A percentile compares a stretch with the other conserved stretches of the same genome.
Evolutionary conservation across 2,329 filamentous ascomycete species (phyloP).

Genomic region (Verticillium dahliae): DNA sequence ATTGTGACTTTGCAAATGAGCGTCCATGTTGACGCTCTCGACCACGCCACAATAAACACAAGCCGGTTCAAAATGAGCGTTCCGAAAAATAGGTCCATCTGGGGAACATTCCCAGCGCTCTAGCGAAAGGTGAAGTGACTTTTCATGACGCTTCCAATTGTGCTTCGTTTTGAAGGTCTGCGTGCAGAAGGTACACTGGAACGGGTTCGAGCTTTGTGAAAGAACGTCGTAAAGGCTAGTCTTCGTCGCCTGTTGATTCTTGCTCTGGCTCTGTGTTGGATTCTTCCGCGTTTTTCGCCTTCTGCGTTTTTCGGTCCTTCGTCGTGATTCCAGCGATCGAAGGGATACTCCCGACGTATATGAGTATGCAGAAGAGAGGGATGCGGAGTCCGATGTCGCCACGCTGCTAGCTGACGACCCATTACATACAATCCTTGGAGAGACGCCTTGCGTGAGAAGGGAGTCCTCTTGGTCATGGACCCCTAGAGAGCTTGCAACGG

Average conservation of each 20-base stretch:
- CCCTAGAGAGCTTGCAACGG: constrained; percentile 45
- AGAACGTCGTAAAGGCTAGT: not conserved
- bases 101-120: not conserved
- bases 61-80: constrained; percentile 19
- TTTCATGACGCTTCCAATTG: constrained; percentile 1
- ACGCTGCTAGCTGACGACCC: constrained; percentile 54
- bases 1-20: constrained; percentile 53
- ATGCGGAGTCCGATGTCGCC: constrained; percentile 52
- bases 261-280: constrained; percentile 32
- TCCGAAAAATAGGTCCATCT: not conserved
- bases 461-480: constrained; percentile 50
- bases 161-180: constrained; percentile 25
- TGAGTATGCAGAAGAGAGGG: constrained; percentile 53
- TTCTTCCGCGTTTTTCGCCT: constrained; percentile 28
- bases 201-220: constrained; percentile 20
- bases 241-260: not conserved
- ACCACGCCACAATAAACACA: constrained; percentile 55
- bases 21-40: constrained; percentile 39
- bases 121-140: not conserved
- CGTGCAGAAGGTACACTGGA: constrained; percentile 41
- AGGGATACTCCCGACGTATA: constrained; percentile 52
- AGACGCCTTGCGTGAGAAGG: constrained; percentile 55
- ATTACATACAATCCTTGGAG: constrained; percentile 49
- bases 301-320: constrained; percentile 28
- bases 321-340: constrained; percentile 40